phyloP scores from a whole-genome alignment of 129 eudicot species.

The Escallonia herrerae region DNA sequence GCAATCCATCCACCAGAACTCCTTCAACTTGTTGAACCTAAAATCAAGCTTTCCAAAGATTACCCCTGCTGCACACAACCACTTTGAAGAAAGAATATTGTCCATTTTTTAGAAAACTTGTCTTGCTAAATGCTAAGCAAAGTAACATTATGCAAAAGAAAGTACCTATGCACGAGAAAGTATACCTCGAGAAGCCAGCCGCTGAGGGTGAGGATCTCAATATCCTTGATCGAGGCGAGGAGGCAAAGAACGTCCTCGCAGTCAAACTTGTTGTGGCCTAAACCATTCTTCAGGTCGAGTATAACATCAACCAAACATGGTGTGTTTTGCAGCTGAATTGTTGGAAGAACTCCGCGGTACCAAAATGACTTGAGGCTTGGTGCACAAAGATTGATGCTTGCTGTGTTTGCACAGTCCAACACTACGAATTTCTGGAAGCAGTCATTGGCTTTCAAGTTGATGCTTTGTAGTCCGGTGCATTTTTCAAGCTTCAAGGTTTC shows the following conservation, averaged over 20 bases:
- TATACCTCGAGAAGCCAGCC: conserved; percentile 19
- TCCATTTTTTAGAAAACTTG: background rate
- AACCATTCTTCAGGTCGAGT: conserved; percentile 9
- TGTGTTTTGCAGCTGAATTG: background rate
- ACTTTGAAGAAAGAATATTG: conserved; percentile 4
- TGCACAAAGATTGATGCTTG: conserved; percentile 6
- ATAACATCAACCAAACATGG: conserved; percentile 2
- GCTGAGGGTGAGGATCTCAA: conserved; percentile 7
- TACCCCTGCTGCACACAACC: conserved; percentile 26
- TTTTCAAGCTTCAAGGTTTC: conserved; percentile 16
- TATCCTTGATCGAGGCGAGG: conserved; percentile 4
- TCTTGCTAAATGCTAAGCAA: background rate
- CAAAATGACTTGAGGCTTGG: conserved; percentile 4
- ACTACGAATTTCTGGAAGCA: conserved; percentile 1
- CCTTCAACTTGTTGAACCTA: conserved; percentile 28
- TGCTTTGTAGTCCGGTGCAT: conserved; percentile 1
- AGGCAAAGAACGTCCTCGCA: conserved; percentile 17
- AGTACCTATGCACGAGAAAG: background rate
- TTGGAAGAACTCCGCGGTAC: conserved; percentile 3
- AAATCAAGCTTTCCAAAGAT: conserved; percentile 21
- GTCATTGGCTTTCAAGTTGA: background rate
- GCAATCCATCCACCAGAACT: conserved; percentile 19
- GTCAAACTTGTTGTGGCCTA: conserved; percentile 5
- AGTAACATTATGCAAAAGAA: background rate
- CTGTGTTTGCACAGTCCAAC: background rate